phyloP scores from a whole-genome alignment of 371 early-diverging fungal genomes.

The Mortierella sp. region DNA sequence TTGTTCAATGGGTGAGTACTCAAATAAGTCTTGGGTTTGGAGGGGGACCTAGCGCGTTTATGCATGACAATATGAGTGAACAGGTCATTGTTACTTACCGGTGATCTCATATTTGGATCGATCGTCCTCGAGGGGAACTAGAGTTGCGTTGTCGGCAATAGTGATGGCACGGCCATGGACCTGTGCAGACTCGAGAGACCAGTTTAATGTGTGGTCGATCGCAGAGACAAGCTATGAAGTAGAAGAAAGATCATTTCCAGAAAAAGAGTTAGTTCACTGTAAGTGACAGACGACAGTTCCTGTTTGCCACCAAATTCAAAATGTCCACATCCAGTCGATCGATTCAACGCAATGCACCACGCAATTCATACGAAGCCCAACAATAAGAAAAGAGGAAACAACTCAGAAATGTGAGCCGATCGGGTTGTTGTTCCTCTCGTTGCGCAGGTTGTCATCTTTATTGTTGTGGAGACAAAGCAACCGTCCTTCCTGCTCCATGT shows the following conservation, averaged over 20 bases:
- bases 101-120: constrained; percentile 69
- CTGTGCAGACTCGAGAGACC: constrained; percentile 57
- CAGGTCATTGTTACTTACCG: constrained; percentile 45
- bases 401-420: background rate
- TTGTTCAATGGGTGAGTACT: background rate
- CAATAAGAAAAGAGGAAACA: background rate
- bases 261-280: background rate
- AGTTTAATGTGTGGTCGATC: constrained; percentile 63
- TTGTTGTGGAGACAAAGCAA: background rate
- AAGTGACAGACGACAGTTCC: background rate
- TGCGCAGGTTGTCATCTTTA: background rate
- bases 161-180: constrained; percentile 34
- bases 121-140: constrained; percentile 57
- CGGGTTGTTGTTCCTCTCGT: background rate
- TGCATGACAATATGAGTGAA: background rate
- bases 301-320: constrained; percentile 1
- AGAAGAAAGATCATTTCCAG: background rate
- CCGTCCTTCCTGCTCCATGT: background rate
- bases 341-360: background rate
- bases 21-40: background rate
- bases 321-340: background rate
- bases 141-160: constrained; percentile 25
- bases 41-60: background rate
- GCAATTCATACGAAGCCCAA: background rate
- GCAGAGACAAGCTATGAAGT: constrained; percentile 62